Base-by-base conservation (phyloP, 305 asterid genomes). In the Lippia alba region DNA sequence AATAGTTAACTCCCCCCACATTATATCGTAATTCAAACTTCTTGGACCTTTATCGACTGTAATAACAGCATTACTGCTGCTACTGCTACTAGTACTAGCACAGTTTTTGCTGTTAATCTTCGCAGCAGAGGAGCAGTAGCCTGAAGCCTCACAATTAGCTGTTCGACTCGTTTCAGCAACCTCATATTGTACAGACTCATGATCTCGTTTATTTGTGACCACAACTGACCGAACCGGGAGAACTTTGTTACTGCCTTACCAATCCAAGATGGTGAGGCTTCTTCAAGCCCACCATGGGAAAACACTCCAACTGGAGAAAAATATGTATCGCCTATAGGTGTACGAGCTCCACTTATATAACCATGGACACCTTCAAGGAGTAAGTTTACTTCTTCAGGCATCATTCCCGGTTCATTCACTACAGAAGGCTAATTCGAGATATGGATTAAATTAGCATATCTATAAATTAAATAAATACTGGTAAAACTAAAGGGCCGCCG, bases 1-100 rank as follows among this genome's bases (percentile, higher is more conserved):
- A 65, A 95, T 74, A 44, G 96, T 90, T 80, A 95, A 74, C 77
- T 95, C 98, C 77, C 90, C 99, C 99, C 99, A 95, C 75, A 85
- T 75, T 61, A 95, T 92, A 82, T 95, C 99, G 73, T 81, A 92
- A 82, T 95, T 96, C 78, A 90, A 77, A 88, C 88, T 79, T 57
- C 92, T 98, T 20, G 77, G 60, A 65, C 90, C 98, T 64, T 78
- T 65, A 66, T 95, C 96, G 55, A 80, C 80, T 79, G 86, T 89
- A 80, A 85, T 87, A 78, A 85, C 72, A 76, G 92, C 86, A 70
- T 89, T 78, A 65, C 96, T 90, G 64, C 84, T 81, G 6, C 92
- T 84, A 75, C 98, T 95, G 53, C 97, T 98, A 12, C 84, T 84
- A 78, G 97, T 95, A 77, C 99, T 92, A 19, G 82, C 93, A 78